Conservation (phyloP, 1,139 yeast species). For the Cylindricascospora bacillispora region DNA sequence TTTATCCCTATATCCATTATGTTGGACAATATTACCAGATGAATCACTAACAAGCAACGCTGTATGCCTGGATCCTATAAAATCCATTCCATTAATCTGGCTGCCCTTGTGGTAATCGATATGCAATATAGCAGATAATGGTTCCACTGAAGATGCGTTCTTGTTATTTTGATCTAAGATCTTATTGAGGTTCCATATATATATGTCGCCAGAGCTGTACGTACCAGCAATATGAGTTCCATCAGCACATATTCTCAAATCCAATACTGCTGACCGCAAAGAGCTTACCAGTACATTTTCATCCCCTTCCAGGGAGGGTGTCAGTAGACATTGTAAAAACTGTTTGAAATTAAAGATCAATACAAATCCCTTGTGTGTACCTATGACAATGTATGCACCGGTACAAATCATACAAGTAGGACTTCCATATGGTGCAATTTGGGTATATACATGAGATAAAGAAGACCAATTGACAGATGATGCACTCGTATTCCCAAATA, state of each 20-base stretch:
- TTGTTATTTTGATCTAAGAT: background rate
- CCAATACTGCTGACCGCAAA: constrained; percentile 28
- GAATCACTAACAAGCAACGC: constrained; percentile 48
- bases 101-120: constrained; percentile 15
- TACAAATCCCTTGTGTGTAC: constrained; percentile 21
- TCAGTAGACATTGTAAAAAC: constrained; percentile 14
- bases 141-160: constrained; percentile 2
- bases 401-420: constrained; percentile 19
- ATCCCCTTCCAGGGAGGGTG: constrained; percentile 10
- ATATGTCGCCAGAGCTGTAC: constrained; percentile 33
- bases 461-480: constrained; percentile 16
- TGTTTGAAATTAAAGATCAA: constrained; percentile 21
- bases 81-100: constrained; percentile 35
- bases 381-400: constrained; percentile 17
- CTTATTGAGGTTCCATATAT: constrained; percentile 33
- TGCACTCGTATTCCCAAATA: too few relatives aligned
- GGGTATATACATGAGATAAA: constrained; percentile 16
- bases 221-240: constrained; percentile 39
- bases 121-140: constrained; percentile 17
- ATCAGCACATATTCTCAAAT: constrained; percentile 38
- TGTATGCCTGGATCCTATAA: constrained; percentile 44
- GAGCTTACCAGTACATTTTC: constrained; percentile 3
- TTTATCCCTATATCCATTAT: constrained; percentile 44
- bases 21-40: constrained; percentile 47
- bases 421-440: constrained; percentile 20